Base-by-base conservation (phyloP, 768 basidiomycete species). In the Cantharellus anzutake region DNA sequence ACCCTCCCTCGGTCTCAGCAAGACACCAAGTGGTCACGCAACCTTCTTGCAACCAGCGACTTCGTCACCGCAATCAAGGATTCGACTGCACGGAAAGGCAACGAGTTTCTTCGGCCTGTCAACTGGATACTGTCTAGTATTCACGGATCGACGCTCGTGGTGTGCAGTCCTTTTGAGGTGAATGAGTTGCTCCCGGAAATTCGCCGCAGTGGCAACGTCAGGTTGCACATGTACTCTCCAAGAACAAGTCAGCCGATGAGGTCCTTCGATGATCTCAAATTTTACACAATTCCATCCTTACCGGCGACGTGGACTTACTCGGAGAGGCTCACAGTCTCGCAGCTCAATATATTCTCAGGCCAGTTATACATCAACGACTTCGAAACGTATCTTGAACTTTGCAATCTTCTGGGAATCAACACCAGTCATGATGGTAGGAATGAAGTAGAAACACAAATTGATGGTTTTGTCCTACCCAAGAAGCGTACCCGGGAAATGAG, bases 101-200 rank as follows among this genome's bases (percentile, higher is more conserved):
- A 7, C n/a, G 11, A 29, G 20, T 59, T 14, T 39, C 37, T 59
- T 5, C 58, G 58, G n/a, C 58, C 58, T 29, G 58, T 59, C 50
- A 59, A 59, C 37, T 59, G 58, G 58, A 57, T 59, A 16, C 5
- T 59, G 29, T 59, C 57, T 57, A 55, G 38, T 37, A 7, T 55
- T 7, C 44, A 1, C 11, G 5, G 34, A 5, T 29, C 20, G 20
- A 16, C 2, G 5, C 7, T 59, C 56, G 58, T 59, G 11, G 16
- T 59, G 5, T 52, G 56, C 16, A 59, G 58, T 52, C 58, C 52
- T 5, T 59, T 34, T 37, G 58, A 59, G 38, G 50, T 59, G 7
- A 59, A 59, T 39, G 56, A 59, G n/a, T 39, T 59, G 7, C 58
- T 59, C 40, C 2, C 58, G 29, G 50, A 59, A 11, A 59, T 59